Evolutionary conservation across 2,329 filamentous ascomycete genomes (phyloP), one percentile per base, ranked within the genome.

Genomic region (Aspergillus bombycis): DNA sequence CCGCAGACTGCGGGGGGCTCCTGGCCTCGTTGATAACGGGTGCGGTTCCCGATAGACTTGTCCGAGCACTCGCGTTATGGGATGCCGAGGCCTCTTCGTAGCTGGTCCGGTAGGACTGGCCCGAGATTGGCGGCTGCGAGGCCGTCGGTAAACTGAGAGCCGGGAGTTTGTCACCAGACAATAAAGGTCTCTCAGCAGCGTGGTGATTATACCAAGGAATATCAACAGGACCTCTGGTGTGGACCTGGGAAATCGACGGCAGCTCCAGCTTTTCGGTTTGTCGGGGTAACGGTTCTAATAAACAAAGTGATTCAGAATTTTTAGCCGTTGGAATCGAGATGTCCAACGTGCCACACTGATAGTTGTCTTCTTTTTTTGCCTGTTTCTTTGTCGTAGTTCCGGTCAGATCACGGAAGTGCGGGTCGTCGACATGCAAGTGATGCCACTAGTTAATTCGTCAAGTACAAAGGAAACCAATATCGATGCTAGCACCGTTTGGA

Each of bases 261-360:
- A 94, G 89, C 91, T 94, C 92, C 92, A 96, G 92, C 85, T 94
- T 95, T 90, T 88, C 92, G 91, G 88, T 90, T 88, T 83, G 77
- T 71, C 66, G 68, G 66, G 62, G 72, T 73, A 73, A 68, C 68
- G 75, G 70, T 64, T 72, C 71, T 67, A 70, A 70, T 61, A 70
- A 65, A 58, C 52, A 58, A 58, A 62, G 63, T 57, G 55, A 62
- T 65, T 48, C 11, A 59, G 50, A 55, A 26, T 28, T 55, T 41
- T 34, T 57, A 64, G 62, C 64, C 70, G 73, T 72, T 67, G 69
- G 68, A 71, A 68, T 67, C 62, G 52, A 62, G 58, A 55, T 52
- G 64, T 70, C 67, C 71, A 68, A 68, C 70, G 66, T 69, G 63
- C 66, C 67, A 60, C 56, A 26, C 38, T 43, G 30, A 21, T 30